These are phyloP conservation scores for Verbena officinalis DNA, from an alignment of 257 asterid genomes.

Conservation along the genomic window DNA sequence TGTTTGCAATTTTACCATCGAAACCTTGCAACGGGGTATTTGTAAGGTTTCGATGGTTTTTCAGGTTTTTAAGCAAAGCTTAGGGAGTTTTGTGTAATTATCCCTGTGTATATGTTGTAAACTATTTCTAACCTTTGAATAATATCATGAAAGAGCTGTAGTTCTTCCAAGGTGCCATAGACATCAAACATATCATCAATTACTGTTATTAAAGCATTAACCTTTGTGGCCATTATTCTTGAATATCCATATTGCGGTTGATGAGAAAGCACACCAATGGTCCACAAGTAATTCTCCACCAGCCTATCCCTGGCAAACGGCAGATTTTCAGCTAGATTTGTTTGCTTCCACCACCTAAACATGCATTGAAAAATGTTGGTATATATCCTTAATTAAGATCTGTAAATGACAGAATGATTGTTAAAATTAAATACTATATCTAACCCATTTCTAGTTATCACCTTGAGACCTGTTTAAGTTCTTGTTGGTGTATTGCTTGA, in stretches of 20 bases:
- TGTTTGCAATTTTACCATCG: neutral
- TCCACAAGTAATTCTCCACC: constrained; percentile 50
- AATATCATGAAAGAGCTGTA: constrained; percentile 38
- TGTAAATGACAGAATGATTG: neutral
- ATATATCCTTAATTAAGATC: neutral
- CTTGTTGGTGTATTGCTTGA: constrained; percentile 41
- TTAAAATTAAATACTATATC: too few relatives aligned
- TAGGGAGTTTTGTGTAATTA: too few relatives aligned
- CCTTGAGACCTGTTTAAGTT: constrained; percentile 44
- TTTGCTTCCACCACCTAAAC: constrained; percentile 56
- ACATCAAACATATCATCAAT: constrained; percentile 45
- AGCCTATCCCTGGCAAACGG: constrained; percentile 60
- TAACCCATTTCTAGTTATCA: neutral
- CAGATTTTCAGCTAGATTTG: constrained; percentile 42
- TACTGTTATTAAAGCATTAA: constrained; percentile 30
- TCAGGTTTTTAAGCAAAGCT: too few relatives aligned
- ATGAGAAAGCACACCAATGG: constrained; percentile 27
- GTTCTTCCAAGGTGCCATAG: constrained; percentile 47
- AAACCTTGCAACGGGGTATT: too few relatives aligned
- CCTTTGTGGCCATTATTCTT: constrained; percentile 33
- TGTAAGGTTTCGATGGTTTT: too few relatives aligned
- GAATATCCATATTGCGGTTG: constrained; percentile 33
- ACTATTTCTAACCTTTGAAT: constrained; percentile 41
- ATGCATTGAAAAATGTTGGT: too few relatives aligned
- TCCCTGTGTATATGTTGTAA: neutral